Percentiles rank a stretch among this genome's conserved stretches.
These are phyloP conservation scores for Backusella luteola DNA, from an alignment of 192 early-diverging fungal species.

Conservation along the genomic window DNA sequence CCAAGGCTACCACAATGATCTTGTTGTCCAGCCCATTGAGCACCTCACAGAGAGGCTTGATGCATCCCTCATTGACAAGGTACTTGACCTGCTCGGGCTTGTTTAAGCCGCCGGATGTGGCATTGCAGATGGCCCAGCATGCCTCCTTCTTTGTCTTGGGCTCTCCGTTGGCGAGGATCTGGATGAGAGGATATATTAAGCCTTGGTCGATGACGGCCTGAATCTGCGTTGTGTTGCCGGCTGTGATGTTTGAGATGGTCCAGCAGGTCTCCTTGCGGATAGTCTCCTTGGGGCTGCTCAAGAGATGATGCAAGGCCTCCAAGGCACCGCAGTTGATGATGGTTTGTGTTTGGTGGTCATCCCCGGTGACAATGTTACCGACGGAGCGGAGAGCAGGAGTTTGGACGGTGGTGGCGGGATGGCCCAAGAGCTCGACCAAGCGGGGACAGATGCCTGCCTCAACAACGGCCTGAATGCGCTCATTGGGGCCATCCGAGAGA, in stretches of 20 bases:
- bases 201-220: conserved; percentile 44
- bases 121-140: conserved; percentile 51
- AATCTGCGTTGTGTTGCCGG: conserved; percentile 44
- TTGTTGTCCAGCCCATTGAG: conserved; percentile 40
- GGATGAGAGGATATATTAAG: conserved; percentile 38
- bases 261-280: conserved; percentile 54
- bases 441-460: conserved; percentile 68
- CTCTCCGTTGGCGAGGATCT: conserved; percentile 37
- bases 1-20: conserved; percentile 41
- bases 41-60: conserved; percentile 53
- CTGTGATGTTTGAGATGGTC: conserved; percentile 55
- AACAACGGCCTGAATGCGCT: conserved; percentile 76
- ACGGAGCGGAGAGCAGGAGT: conserved; percentile 74
- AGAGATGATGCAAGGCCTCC: conserved; percentile 49
- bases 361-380: conserved; percentile 81
- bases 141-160: conserved; percentile 50
- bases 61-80: conserved; percentile 43
- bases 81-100: conserved; percentile 41
- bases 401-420: conserved; percentile 58
- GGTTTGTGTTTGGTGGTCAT: conserved; percentile 74
- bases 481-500: conserved; percentile 69
- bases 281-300: conserved; percentile 37
- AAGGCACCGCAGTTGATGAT: conserved; percentile 65
- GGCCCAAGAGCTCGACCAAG: conserved; percentile 66
- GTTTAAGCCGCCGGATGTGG: conserved; percentile 38